Base-by-base conservation (phyloP, 1,139 yeast species). In the Taphrina flavorubra region DNA sequence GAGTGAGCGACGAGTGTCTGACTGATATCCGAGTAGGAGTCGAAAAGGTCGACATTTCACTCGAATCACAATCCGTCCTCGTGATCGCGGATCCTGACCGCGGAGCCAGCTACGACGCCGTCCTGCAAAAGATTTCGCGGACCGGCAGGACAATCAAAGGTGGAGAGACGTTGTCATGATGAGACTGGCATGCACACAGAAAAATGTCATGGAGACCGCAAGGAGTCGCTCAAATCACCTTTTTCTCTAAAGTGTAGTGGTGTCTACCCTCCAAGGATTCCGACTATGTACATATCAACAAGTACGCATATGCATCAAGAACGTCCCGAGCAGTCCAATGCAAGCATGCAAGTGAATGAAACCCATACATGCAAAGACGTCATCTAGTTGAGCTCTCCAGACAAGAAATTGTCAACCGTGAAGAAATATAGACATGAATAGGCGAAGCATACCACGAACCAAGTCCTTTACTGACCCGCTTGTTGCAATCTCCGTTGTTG, bases 71-170 rank as follows among this genome's bases (percentile, higher is more conserved):
- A 81, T 80, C 88, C 0, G 99, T 94, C 34, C 88, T 87, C 74
- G 97, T 94, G 58, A 81, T 81, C 72, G 86, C 97, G 8, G 80
- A 79, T 16, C 79, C 80, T 44, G 74, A 78, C 1, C 44, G 51
- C 37, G 68, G 68, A 44, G 78, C 89, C 51, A 84, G 85, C 69
- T 91, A 89, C 76, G 96, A 92, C 66, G 85, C 88, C 1, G 94
- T 94, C 34, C 82, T 88, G 71, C 87, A 84, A 69, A 86, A 92
- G 69, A 92, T 94, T 74, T 82, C 88, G 72, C 94, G 92, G 82
- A 92, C 98, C 0, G 99, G 99, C 42, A 94, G 92, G 82, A 86
- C 86, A 75, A 89, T 94, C 70, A 82, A 84, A 70, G 83, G 83
- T 39, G 97, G 97, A 11, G 82, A 83, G 71, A 74, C 75, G 7